phyloP scores from a whole-genome alignment of 2,329 filamentous ascomycete species.

The Ascochyta rabiei region DNA sequence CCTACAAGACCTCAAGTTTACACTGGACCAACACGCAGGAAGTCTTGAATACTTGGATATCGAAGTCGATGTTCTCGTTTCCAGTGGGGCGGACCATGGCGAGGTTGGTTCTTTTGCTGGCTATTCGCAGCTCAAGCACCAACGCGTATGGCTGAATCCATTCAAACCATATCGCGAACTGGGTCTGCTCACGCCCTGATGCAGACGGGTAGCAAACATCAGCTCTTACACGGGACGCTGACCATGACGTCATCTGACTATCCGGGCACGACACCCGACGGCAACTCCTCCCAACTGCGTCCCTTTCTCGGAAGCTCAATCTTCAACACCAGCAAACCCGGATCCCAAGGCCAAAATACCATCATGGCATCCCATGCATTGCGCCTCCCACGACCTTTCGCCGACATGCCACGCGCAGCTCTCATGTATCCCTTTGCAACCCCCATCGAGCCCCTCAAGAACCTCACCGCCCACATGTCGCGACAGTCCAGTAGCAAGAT shows the following conservation, averaged over 20 bases:
- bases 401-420: constrained; percentile 3
- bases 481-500: neutral
- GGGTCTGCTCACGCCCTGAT: constrained; percentile 8
- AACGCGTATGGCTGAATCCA: constrained; percentile 14
- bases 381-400: constrained; percentile 4
- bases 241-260: constrained; percentile 13
- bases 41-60: constrained; percentile 9
- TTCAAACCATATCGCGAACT: constrained; percentile 16
- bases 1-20: constrained; percentile 3
- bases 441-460: constrained; percentile 2
- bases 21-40: neutral
- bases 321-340: neutral
- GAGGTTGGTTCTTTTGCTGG: constrained; percentile 8
- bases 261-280: neutral
- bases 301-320: neutral
- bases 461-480: constrained; percentile 5
- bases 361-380: neutral
- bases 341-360: neutral
- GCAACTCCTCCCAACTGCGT: too few species aligned
- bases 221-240: neutral
- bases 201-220: neutral
- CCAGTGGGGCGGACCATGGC: constrained; percentile 5
- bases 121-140: constrained; percentile 2
- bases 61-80: constrained; percentile 13
- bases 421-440: constrained; percentile 8